These are phyloP conservation scores for Saccharomycopsis synnaedendra DNA, from an alignment of 805 yeast genomes.

Conservation along the genomic window DNA sequence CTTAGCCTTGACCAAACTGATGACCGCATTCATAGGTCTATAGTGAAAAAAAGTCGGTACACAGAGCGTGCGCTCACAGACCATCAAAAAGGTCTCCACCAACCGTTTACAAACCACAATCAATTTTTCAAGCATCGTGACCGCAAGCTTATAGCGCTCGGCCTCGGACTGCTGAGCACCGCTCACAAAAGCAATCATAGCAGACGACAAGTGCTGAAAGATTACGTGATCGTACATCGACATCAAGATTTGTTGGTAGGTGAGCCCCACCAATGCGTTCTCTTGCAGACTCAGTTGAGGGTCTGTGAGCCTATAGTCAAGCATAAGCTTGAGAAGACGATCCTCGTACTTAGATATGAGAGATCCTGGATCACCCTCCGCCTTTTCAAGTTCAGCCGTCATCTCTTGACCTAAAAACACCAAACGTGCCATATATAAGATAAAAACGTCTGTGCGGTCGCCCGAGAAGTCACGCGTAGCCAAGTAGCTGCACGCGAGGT, in stretches of 20 bases:
- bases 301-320: conserved; percentile 29
- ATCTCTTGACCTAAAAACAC: conserved; percentile 41
- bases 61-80: conserved; percentile 28
- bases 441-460: conserved; percentile 29
- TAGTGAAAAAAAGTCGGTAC: conserved; percentile 43
- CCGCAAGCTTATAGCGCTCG: conserved; percentile 7
- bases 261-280: conserved; percentile 29
- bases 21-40: conserved; percentile 41
- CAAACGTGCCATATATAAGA: conserved; percentile 33
- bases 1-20: conserved; percentile 35
- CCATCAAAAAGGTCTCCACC: conserved; percentile 31
- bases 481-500: conserved; percentile 22
- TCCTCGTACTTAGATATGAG: conserved; percentile 24
- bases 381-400: neutral
- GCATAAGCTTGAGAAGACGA: conserved; percentile 27
- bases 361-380: conserved; percentile 2
- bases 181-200: conserved; percentile 10
- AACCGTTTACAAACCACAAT: conserved; percentile 35
- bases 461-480: conserved; percentile 17
- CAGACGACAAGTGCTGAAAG: conserved; percentile 25
- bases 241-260: conserved; percentile 40
- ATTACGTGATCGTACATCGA: conserved; percentile 41
- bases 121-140: conserved; percentile 24
- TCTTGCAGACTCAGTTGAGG: conserved; percentile 24
- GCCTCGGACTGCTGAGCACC: conserved; percentile 4